Conservation (phyloP, 345 rosid genomes). For the Aegle marmelos region DNA sequence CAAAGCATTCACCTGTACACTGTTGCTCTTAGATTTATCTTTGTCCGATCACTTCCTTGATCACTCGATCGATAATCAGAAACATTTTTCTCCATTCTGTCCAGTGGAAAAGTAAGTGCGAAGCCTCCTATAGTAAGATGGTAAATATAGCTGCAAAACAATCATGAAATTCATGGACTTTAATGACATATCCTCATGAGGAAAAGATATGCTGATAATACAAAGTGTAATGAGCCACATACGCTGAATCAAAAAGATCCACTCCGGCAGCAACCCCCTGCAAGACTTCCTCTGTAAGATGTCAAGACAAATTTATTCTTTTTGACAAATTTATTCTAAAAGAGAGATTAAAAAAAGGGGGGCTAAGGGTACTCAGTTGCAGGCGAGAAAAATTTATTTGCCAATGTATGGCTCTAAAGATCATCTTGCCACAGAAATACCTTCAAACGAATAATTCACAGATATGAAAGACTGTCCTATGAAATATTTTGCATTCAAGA, state of each 20-base stretch:
- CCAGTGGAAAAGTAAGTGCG: constrained; percentile 61
- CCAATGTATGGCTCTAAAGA: neutral
- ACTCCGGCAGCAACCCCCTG: constrained; percentile 77
- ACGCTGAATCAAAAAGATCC: constrained; percentile 72
- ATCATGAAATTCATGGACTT: neutral
- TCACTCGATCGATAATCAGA: constrained; percentile 20
- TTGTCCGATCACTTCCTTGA: constrained; percentile 37
- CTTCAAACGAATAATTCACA: neutral
- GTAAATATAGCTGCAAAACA: constrained; percentile 55
- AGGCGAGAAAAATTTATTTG: neutral
- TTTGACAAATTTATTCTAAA: neutral
- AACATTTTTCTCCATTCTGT: constrained; percentile 13
- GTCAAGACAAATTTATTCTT: neutral
- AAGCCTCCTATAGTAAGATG: constrained; percentile 69
- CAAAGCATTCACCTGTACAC: constrained; percentile 44
- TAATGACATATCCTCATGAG: neutral
- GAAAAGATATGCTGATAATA: neutral
- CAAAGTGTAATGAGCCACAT: constrained; percentile 18
- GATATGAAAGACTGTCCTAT: neutral
- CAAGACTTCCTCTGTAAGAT: constrained; percentile 65
- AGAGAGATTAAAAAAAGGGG: neutral
- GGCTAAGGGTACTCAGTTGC: neutral
- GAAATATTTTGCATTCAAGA: neutral
- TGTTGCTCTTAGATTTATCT: constrained; percentile 64
- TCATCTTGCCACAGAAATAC: neutral